Evolutionary conservation across 306 rosid genomes (phyloP), one percentile per base, ranked within the genome.

Genomic region (Biancaea sappan): DNA sequence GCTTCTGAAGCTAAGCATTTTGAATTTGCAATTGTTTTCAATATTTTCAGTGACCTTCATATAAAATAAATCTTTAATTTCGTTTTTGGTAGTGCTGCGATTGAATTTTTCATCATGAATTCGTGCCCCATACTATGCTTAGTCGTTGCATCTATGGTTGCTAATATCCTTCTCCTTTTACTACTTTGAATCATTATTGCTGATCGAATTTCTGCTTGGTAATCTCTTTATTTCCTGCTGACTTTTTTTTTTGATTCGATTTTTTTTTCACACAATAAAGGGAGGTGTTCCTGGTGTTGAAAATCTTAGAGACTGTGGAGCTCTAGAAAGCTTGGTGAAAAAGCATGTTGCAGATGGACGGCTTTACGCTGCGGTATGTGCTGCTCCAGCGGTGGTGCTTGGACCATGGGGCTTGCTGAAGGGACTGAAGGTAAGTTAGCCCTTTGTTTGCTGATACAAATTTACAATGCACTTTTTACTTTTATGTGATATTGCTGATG

Each of bases 271-370:
- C 48, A 22, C 73, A 34, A 34, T 65, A 31, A 47, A 94, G 98
- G 98, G 98, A 70, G 98, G 98, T 71, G 63, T 91, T 72, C 91
- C 91, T 0, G 98, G 98, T 5, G 96, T 88, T 34, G 72, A 79
- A 35, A 81, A 79, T 77, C 90, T 89, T 16, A 85, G 80, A 83
- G 86, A 87, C 40, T 74, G 76, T 81, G 84, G 34, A 64, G 78
- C 72, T 66, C 73, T 89, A 53, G 86, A 89, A 69, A 80, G 67
- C 37, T 69, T 89, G 76, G 87, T 89, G 67, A 87, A 83, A 75
- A 83, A 81, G 81, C 98, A 91, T 58, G 98, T 89, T 4, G 81
- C 84, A 34, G 87, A 89, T 29, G 96, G 94, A 62, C 82, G 85
- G 83, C 90, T 81, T 51, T 90, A 89, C 71, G 90, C 96, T 3